A percentile compares a stretch with the other conserved stretches of the same genome.
Conservation (phyloP, 2,329 filamentous ascomycete genomes). For the Claviceps sp. region DNA sequence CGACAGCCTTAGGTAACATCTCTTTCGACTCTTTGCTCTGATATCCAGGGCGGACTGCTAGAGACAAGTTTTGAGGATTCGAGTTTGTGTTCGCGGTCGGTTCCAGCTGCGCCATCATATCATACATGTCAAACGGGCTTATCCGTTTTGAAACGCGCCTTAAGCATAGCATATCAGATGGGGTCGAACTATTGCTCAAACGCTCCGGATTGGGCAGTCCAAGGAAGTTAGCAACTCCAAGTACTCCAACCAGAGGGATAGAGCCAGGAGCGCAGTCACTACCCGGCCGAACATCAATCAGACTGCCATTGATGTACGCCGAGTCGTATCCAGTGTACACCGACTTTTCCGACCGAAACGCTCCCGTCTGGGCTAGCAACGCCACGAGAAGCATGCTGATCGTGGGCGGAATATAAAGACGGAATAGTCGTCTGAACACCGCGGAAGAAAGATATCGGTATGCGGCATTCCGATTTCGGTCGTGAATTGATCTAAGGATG, state of each 20-base stretch:
- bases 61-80: neutral
- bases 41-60: neutral
- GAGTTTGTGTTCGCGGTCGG: neutral
- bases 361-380: constrained; percentile 23
- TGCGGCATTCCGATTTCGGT: constrained; percentile 20
- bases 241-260: neutral
- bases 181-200: neutral
- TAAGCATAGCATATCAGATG: neutral
- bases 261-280: neutral
- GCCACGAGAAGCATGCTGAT: constrained; percentile 27
- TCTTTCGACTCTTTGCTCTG: neutral
- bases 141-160: neutral
- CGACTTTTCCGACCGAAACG: constrained; percentile 20
- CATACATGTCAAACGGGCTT: neutral
- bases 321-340: constrained; percentile 25
- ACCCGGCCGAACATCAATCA: neutral
- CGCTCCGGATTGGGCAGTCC: neutral
- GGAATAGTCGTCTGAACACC: constrained; percentile 24
- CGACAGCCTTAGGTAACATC: neutral
- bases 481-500: constrained; percentile 22
- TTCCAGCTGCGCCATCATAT: neutral
- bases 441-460: constrained; percentile 24
- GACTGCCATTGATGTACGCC: constrained; percentile 20
- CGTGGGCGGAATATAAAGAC: constrained; percentile 26
- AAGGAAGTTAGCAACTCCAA: neutral